Base-by-base conservation (phyloP, 306 rosid species). In the Carpinus viminea region DNA sequence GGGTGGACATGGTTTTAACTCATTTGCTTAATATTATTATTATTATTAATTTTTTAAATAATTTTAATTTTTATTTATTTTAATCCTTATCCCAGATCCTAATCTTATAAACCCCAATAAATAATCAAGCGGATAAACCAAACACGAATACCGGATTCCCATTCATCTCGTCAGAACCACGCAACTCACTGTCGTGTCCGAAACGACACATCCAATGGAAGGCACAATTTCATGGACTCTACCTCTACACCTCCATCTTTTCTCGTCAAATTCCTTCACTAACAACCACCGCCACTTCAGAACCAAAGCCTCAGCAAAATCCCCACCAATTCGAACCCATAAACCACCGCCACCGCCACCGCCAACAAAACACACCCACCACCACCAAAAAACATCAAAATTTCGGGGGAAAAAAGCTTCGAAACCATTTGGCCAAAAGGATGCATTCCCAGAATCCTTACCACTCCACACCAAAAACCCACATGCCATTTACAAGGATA, bases 381-480 rank as follows among this genome's bases (percentile, higher is more conserved):
- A 70, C 24, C 41, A 55, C 52, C 45, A 24, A 51, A 71, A 59
- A 38, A 16, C 12, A 51, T n/a, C 57, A 51, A 73, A 56, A 21
- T 75, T 68, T 55, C 78, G 77, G 4, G 20, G 59, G 50, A 61
- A 2, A 76, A 79, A 50, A 18, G 55, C 61, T 61, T 51, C 72
- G 9, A 68, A 80, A 57, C 69, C 46, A 7, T 87, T 90, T 68
- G 28, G 81, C 1, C 86, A 86, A 53, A 72, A 85, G 74, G 90
- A 93, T 76, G 90, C 90, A 1, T 93, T 89, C 53, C 97, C 98
- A 1, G 84, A 74, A 13, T 91, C 96, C 13, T 61, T 89, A 68
- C 94, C 98, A 7, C 93, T 93, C 55, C 94, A 93, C 79, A 84
- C 28, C 74, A 89, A 80, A 78, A 91, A 93, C 85, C 96, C 94